Base-by-base conservation (phyloP, 805 yeast genomes). In the Maudiozyma bulderi region DNA sequence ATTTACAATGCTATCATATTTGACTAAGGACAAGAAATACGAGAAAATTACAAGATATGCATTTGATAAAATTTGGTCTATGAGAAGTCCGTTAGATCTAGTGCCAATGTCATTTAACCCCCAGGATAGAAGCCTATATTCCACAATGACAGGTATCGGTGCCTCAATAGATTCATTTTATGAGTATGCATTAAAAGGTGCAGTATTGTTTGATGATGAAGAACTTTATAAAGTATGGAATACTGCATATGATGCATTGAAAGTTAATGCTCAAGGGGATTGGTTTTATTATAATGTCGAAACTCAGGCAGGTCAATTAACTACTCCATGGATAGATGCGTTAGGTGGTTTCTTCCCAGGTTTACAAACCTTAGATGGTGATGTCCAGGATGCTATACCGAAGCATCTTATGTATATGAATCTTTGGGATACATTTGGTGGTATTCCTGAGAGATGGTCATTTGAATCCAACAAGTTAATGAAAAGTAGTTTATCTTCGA, bases 151-250 rank as follows among this genome's bases (percentile, higher is more conserved):
- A 0, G 96, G 96, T 0, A 74, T 86, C 8, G 97, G 98, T 2
- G 97, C 97, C 0, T 84, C 95, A 2, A 77, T 87, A 13, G 98
- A 90, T 65, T 87, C 96, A 0, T 86, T 86, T 59, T 90, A 83
- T 61, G 98, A 90, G 60, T 86, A 89, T 65, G 85, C 95, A 0
- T 72, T 87, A 40, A 90, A 90, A 61, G 80, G 82, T 20, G 71
- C 89, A 2, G 75, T 90, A 9, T 60, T 90, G 11, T 87, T 89
- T 51, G 79, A 85, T 59, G 85, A 84, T 55, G 69, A 70, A 11
- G 68, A 72, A 10, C 66, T 79, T 38, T 59, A 62, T 38, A 59
- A 68, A 2, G 73, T 88, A 50, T 89, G 90, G 86, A 60, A 71
- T 15, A 65, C 67, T 2, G 73, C 87, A 0, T 84, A 83, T 57